Percentiles rank a stretch among this genome's conserved stretches.
These are phyloP conservation scores for Globisporangium canariense DNA, from an alignment of 352 stramenopile species.

Conservation along the genomic window DNA sequence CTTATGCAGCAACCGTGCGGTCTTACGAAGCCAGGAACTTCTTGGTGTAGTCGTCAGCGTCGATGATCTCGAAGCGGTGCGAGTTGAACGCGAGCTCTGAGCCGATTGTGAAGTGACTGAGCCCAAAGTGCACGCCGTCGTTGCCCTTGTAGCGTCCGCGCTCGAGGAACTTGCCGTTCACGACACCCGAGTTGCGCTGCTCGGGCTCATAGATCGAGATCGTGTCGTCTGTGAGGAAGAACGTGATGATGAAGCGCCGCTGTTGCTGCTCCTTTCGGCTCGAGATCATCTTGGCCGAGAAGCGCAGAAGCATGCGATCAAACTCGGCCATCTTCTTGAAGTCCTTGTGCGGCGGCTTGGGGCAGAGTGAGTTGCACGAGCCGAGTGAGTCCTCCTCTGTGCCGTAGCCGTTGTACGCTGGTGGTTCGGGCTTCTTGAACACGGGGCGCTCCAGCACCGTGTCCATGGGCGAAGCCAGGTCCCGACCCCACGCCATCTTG, in stretches of 20 bases:
- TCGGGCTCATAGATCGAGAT: conserved; percentile 74
- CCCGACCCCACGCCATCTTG: conserved; percentile 54
- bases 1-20: not conserved
- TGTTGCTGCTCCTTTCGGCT: conserved; percentile 72
- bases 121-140: conserved; percentile 49
- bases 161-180: conserved; percentile 86
- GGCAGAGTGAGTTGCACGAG: conserved; percentile 55
- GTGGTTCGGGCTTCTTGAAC: conserved; percentile 56
- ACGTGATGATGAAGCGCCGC: conserved; percentile 79
- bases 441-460: conserved; percentile 41
- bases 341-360: conserved; percentile 74
- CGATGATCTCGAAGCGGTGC: conserved; percentile 72
- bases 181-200: conserved; percentile 71
- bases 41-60: conserved; percentile 81
- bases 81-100: conserved; percentile 59
- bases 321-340: conserved; percentile 79
- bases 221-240: conserved; percentile 82
- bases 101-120: conserved; percentile 61
- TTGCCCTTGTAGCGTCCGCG: conserved; percentile 64
- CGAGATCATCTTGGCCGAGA: conserved; percentile 65
- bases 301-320: conserved; percentile 76
- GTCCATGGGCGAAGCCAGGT: conserved; percentile 37
- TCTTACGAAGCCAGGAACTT: conserved; percentile 66
- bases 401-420: conserved; percentile 72
- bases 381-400: conserved; percentile 76